Conservation (phyloP, 768 basidiomycete species). For the Naganishia kalamii region DNA sequence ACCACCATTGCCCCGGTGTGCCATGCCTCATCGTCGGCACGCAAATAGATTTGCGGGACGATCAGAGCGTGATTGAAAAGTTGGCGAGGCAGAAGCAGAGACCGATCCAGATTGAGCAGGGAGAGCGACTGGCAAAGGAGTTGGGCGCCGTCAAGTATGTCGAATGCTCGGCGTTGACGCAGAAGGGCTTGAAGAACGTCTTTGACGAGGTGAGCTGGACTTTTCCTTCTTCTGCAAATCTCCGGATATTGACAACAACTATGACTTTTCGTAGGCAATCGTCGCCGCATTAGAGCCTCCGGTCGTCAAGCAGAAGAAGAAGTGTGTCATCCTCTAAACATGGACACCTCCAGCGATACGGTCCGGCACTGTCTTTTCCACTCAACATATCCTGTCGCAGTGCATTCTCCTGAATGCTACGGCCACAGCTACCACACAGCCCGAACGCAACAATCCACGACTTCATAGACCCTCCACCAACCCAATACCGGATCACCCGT, state of each 20-base stretch:
- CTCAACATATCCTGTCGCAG: not conserved
- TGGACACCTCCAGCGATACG: not conserved
- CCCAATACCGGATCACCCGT: not conserved
- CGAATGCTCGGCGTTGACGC: slow-evolving; percentile 97
- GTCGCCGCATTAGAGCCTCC: slow-evolving; percentile 98
- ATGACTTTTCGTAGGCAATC: slow-evolving; percentile 62
- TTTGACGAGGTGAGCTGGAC: slow-evolving; percentile 81
- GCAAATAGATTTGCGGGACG: slow-evolving; percentile 93
- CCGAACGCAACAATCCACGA: not conserved
- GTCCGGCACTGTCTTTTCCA: not conserved
- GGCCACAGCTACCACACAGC: not conserved
- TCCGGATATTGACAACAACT: not conserved
- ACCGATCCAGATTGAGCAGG: slow-evolving; percentile 78
- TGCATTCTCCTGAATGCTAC: not conserved
- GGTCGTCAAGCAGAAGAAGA: slow-evolving; percentile 71
- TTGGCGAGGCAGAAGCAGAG: slow-evolving; percentile 91
- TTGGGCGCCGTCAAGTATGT: slow-evolving; percentile 98
- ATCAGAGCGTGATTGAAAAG: slow-evolving; percentile 87
- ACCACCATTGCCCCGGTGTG: slow-evolving; percentile 98
- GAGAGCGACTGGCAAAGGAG: slow-evolving; percentile 91
- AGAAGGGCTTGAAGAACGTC: slow-evolving; percentile 99
- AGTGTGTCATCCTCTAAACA: slow-evolving; percentile 76
- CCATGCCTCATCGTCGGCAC: slow-evolving; percentile 99
- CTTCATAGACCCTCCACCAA: not conserved
- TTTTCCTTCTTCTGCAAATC: not conserved